phyloP scores from a whole-genome alignment of 106 monocot genomes.

The Acanthochlamys bracteata region DNA sequence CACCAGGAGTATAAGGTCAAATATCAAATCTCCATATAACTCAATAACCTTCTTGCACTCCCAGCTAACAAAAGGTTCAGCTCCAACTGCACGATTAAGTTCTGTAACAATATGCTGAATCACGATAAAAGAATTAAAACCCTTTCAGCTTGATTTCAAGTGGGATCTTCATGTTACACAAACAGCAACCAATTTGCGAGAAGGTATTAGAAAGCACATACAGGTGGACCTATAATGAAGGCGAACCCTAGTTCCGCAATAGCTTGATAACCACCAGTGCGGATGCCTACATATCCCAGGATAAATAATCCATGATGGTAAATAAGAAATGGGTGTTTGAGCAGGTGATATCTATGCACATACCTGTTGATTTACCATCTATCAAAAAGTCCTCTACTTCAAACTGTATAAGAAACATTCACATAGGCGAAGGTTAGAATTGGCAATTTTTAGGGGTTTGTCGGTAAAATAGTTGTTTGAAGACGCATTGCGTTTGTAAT shows the following conservation, averaged over 20 bases:
- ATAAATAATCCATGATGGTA: no score
- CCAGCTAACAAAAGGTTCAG: constrained; percentile 49
- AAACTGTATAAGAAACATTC: constrained; percentile 30
- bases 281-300: constrained; percentile 26
- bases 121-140: constrained; percentile 4
- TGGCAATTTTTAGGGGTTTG: background rate
- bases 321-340: no score
- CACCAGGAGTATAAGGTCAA: constrained; percentile 65
- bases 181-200: no score
- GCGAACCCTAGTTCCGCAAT: constrained; percentile 70
- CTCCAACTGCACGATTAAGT: constrained; percentile 82
- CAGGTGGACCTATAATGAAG: constrained; percentile 56
- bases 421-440: no score
- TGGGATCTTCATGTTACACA: no score
- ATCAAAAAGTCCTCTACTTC: constrained; percentile 61
- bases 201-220: constrained; percentile 13
- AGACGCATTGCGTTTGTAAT: no score
- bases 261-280: constrained; percentile 55
- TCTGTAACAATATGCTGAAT: constrained; percentile 56
- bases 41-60: constrained; percentile 71
- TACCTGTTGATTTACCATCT: constrained; percentile 35
- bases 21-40: constrained; percentile 67
- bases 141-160: background rate
- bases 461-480: no score
- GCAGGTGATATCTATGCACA: no score